Evolutionary conservation across 177 flowering plant genomes (phyloP).

Genomic region (Tripterygium wilfordii): DNA sequence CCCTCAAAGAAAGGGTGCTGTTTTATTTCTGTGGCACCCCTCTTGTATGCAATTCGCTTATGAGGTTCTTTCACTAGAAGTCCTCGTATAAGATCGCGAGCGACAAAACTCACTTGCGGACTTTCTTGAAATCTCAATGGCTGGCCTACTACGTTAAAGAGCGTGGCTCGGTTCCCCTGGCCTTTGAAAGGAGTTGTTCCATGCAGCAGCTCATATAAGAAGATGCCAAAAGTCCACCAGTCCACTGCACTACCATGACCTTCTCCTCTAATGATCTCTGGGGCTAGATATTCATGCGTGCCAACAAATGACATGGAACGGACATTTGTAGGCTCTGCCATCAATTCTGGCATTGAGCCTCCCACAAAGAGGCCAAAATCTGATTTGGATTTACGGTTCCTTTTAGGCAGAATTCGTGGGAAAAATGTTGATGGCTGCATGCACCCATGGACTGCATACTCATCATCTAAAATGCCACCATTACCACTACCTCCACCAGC

Average conservation of each 20-base stretch:
- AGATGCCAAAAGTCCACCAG: conserved; percentile 87
- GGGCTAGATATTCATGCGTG: conserved; percentile 76
- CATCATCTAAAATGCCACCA: conserved; percentile 35
- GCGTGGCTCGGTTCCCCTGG: conserved; percentile 60
- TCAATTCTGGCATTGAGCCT: conserved; percentile 59
- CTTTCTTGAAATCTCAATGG: conserved; percentile 59
- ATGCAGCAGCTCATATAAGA: conserved; percentile 66
- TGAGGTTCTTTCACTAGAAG: conserved; percentile 74
- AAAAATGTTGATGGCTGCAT: conserved; percentile 56
- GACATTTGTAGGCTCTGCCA: conserved; percentile 81
- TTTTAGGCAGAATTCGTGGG: conserved; percentile 59
- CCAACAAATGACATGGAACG: conserved; percentile 86
- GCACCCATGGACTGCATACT: conserved; percentile 44
- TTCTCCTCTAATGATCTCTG: conserved; percentile 76
- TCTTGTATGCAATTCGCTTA: conserved; percentile 52
- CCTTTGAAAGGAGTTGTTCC: conserved; percentile 90
- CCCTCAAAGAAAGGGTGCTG: conserved; percentile 82
- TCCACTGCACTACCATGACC: conserved; percentile 91
- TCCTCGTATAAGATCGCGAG: conserved; percentile 65
- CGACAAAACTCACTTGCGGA: conserved; percentile 40
- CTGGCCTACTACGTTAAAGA: conserved; percentile 67
- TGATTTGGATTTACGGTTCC: conserved; percentile 62
- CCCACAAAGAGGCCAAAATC: conserved; percentile 53
- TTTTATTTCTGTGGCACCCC: conserved; percentile 81
- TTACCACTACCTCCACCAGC: conserved; percentile 2